phyloP scores from a whole-genome alignment of 768 basidiomycete genomes.

The Kondoa malvinella region DNA sequence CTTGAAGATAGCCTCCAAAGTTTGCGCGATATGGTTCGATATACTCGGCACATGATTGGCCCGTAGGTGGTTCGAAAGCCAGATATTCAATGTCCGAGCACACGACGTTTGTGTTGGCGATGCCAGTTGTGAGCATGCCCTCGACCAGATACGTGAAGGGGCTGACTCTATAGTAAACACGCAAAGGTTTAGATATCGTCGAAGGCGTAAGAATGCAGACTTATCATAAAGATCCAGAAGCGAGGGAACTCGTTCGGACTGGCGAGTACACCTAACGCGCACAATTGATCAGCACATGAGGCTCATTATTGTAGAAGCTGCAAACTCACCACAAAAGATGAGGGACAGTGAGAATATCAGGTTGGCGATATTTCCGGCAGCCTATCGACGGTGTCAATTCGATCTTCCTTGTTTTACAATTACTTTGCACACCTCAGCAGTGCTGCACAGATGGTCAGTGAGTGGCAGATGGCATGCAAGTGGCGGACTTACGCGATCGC shows the following conservation, averaged over 20 bases:
- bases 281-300: too few relatives aligned
- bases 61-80: slow-evolving; percentile 42
- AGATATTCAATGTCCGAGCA: slow-evolving; percentile 53
- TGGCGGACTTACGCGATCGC: too few relatives aligned
- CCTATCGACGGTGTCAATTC: too few relatives aligned
- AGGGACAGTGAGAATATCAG: slow-evolving; percentile 35
- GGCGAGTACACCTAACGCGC: slow-evolving; percentile 31
- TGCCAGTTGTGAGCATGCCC: slow-evolving; percentile 22
- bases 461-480: too few relatives aligned
- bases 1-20: slow-evolving; percentile 24
- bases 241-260: slow-evolving; percentile 25
- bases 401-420: slow-evolving; percentile 34
- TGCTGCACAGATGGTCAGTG: too few relatives aligned
- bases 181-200: too few relatives aligned
- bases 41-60: slow-evolving; percentile 37
- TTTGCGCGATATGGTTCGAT: slow-evolving; percentile 2
- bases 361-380: slow-evolving; percentile 36
- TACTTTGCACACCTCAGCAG: too few relatives aligned
- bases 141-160: slow-evolving; percentile 33
- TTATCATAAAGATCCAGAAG: slow-evolving; percentile 33
- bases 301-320: too few relatives aligned
- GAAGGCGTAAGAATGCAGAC: too few relatives aligned
- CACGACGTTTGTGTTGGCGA: slow-evolving; percentile 30
- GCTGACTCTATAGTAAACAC: slow-evolving; percentile 32
- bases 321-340: slow-evolving; percentile 38